Evolutionary conservation across 2,329 filamentous ascomycete genomes (phyloP).

Genomic region (Rachicladosporium sp.): DNA sequence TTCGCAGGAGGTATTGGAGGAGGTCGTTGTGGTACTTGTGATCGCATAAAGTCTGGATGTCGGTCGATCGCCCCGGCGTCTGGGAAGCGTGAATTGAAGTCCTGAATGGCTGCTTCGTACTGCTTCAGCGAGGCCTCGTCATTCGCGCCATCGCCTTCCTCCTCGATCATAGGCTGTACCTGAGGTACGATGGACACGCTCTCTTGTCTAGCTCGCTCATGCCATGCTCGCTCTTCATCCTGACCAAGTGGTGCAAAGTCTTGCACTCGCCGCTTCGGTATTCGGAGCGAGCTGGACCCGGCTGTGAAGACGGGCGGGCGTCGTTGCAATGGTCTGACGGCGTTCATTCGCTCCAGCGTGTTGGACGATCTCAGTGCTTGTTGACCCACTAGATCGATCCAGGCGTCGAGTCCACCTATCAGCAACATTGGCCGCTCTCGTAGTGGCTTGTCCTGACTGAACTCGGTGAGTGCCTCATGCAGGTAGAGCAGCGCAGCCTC

Average conservation of each 20-base stretch:
- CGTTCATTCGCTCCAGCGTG: conserved; percentile 39
- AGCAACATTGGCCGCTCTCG: conserved; percentile 65
- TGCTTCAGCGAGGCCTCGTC: conserved; percentile 8
- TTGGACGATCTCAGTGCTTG: conserved; percentile 48
- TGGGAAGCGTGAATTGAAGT: conserved; percentile 73
- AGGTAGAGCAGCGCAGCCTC: conserved; percentile 54
- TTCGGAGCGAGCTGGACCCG: conserved; percentile 30
- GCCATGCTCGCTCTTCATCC: conserved; percentile 72
- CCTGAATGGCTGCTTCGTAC: conserved; percentile 44
- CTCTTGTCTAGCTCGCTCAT: conserved; percentile 61
- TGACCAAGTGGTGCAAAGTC: conserved; percentile 61
- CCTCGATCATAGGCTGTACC: conserved; percentile 22
- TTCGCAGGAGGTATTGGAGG: conserved; percentile 21
- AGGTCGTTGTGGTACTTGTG: conserved; percentile 20
- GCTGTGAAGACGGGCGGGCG: conserved; percentile 41
- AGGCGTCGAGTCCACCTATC: conserved; percentile 71
- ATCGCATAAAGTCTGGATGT: conserved; percentile 37
- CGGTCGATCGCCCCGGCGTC: conserved; percentile 49
- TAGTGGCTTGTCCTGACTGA: conserved; percentile 67
- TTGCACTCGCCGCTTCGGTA: conserved; percentile 44
- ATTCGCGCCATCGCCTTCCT: conserved; percentile 35
- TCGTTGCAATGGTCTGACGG: conserved; percentile 39
- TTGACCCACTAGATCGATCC: conserved; percentile 69
- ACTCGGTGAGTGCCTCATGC: conserved; percentile 68
- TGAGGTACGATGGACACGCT: conserved; percentile 33